Percentiles rank a stretch among this genome's conserved stretches.
phyloP scores from a whole-genome alignment of 805 yeast genomes.

The Pichia pseudocactophila region DNA sequence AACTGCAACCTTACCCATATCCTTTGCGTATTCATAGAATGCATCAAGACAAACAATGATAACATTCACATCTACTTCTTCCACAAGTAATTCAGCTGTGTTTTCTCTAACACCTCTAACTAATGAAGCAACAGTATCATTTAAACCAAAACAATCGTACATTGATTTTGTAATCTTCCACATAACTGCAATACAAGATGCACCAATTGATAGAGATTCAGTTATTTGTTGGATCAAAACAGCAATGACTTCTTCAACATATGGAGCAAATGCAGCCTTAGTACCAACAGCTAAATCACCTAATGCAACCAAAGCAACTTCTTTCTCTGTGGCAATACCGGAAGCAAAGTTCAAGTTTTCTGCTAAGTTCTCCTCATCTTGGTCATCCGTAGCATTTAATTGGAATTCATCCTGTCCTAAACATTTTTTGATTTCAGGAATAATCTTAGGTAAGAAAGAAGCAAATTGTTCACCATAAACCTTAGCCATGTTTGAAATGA shows the following conservation, averaged over 20 bases:
- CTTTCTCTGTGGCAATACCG: constrained; percentile 92
- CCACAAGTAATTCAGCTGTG: constrained; percentile 54
- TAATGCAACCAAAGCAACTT: constrained; percentile 85
- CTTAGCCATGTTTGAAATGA: constrained; percentile 87
- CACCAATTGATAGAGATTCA: constrained; percentile 86
- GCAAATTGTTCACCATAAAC: constrained; percentile 89
- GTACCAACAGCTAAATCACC: constrained; percentile 86
- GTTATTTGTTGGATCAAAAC: constrained; percentile 63
- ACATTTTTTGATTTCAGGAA: constrained; percentile 78
- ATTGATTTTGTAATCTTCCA: constrained; percentile 79
- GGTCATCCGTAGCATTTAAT: constrained; percentile 44
- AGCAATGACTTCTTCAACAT: constrained; percentile 60
- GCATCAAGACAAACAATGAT: constrained; percentile 71
- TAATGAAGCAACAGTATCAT: constrained; percentile 46
- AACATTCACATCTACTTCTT: constrained; percentile 79
- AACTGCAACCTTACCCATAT: constrained; percentile 66
- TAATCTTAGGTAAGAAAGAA: constrained; percentile 70
- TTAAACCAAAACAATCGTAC: constrained; percentile 42
- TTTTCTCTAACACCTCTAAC: constrained; percentile 58
- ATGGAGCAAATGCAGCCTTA: constrained; percentile 68
- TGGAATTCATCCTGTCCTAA: constrained; percentile 82
- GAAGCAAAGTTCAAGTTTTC: constrained; percentile 82
- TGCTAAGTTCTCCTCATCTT: constrained; percentile 51
- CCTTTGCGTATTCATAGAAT: constrained; percentile 55
- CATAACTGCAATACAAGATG: constrained; percentile 70